Evolutionary conservation across 805 yeast species (phyloP), one percentile per base, ranked within the genome.

Genomic region (Metschnikowia cubensis): DNA sequence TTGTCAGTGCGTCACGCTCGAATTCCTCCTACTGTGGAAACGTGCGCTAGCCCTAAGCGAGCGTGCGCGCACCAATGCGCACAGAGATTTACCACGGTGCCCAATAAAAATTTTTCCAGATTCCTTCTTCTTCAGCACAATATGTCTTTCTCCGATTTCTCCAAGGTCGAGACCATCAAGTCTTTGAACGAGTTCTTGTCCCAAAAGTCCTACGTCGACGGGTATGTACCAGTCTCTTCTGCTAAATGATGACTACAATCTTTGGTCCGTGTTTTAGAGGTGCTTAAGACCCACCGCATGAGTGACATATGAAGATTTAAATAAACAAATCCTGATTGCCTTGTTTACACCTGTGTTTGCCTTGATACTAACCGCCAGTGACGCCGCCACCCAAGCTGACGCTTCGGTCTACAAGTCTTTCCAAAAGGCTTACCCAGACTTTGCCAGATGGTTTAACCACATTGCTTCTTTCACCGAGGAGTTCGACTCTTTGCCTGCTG

Each of bases 391-490:
- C 66, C 96, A 89, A 79, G 96, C 97, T 71, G 98, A 92, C 72
- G 98, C 87, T 59, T 73, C 91, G 65, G 89, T 82, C 67, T 92
- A 84, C 92, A 83, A 89, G 82, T 90, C 97, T 76, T 92, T 84
- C 87, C 90, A 90, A 81, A 69, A 80, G 67, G 76, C 85, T 75
- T 92, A 76, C 88, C 97, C 97, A 75, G 85, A 87, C 75, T 90
- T 90, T 71, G 77, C 96, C 71, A 91, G 98, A 83, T 94, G 97
- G 97, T 89, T 87, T 83, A 89, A 89, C 86, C 97, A 92, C 87
- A 87, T 92, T 70, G 94, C 96, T 73, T 84, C 97, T 56, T 87
- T 83, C 83, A 79, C 90, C 62, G 89, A 81, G 66, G 96, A 89
- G 74, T 89, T 89, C 69, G 82, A 76, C 59, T 66, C 85, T 57